Percentiles rank a stretch among this genome's conserved stretches.
These are phyloP conservation scores for Sphagnum magellanicum DNA, from an alignment of 228 moss, liverwort and hornwort genomes.

Conservation along the genomic window DNA sequence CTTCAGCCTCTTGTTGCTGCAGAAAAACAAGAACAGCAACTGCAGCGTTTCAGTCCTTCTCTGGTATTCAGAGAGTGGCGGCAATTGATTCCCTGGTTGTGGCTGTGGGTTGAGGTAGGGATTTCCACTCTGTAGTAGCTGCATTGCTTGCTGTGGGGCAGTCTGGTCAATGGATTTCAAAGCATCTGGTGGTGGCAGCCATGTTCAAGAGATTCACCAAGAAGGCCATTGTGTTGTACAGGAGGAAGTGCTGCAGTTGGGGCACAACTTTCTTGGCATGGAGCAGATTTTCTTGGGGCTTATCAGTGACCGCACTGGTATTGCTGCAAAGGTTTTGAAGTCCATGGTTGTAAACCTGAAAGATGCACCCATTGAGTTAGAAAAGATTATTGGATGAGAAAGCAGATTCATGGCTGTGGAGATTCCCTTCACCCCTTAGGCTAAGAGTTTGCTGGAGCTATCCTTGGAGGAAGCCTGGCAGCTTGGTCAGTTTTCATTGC, in stretches of 20 bases:
- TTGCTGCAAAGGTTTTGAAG: background rate
- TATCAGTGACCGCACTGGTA: background rate
- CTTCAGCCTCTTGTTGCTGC: conserved; percentile 11
- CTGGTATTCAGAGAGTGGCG: conserved; percentile 61
- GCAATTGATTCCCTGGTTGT: conserved; percentile 38
- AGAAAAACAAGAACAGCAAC: too few species aligned
- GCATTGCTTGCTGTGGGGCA: background rate
- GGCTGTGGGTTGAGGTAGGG: background rate
- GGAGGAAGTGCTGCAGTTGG: background rate
- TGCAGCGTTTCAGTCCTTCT: conserved; percentile 31
- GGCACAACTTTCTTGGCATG: background rate
- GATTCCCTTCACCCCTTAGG: background rate
- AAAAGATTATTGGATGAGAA: background rate
- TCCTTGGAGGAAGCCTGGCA: background rate
- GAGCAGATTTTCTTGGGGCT: background rate
- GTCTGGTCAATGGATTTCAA: background rate
- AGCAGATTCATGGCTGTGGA: background rate
- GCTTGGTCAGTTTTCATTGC: background rate
- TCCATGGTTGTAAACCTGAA: background rate
- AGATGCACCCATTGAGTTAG: background rate
- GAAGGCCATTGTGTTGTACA: background rate
- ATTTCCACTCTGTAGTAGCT: background rate
- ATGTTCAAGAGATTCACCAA: background rate
- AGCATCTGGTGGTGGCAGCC: background rate
- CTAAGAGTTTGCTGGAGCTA: background rate